Evolutionary conservation across 352 stramenopile species (phyloP).

Genomic region (Phytophthora palmivora): DNA sequence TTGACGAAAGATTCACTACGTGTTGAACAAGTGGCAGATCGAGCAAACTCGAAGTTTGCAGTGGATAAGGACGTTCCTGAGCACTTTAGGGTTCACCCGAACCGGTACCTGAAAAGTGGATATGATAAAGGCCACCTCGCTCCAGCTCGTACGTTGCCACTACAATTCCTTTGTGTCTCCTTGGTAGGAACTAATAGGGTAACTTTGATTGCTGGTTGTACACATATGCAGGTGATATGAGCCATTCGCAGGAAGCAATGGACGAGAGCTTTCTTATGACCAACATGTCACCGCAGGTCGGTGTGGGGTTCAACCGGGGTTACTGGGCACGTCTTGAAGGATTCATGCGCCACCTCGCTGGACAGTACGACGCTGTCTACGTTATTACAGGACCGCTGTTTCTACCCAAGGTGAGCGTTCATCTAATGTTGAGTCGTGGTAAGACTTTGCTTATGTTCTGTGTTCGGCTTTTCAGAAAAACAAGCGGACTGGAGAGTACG

Average conservation of each 20-base stretch:
- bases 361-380: constrained; percentile 82
- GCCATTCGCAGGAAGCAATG: constrained; percentile 78
- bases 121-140: constrained; percentile 96
- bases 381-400: constrained; percentile 95
- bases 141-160: constrained; percentile 68
- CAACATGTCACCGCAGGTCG: constrained; percentile 95
- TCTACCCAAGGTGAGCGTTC: constrained; percentile 74
- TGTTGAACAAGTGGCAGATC: constrained; percentile 72
- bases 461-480: constrained; percentile 51
- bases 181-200: neutral
- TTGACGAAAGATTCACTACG: constrained; percentile 78
- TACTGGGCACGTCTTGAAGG: constrained; percentile 90
- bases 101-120: constrained; percentile 90
- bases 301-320: constrained; percentile 87
- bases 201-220: neutral
- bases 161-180: neutral
- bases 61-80: constrained; percentile 77
- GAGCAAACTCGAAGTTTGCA: constrained; percentile 88
- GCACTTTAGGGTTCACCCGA: constrained; percentile 87
- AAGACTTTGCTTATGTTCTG: neutral
- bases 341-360: constrained; percentile 86
- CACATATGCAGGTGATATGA: constrained; percentile 82
- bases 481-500: constrained; percentile 67
- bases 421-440: neutral
- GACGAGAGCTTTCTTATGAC: constrained; percentile 96